phyloP scores from a whole-genome alignment of 2,329 filamentous ascomycete species.

The Pezicula radicicola region DNA sequence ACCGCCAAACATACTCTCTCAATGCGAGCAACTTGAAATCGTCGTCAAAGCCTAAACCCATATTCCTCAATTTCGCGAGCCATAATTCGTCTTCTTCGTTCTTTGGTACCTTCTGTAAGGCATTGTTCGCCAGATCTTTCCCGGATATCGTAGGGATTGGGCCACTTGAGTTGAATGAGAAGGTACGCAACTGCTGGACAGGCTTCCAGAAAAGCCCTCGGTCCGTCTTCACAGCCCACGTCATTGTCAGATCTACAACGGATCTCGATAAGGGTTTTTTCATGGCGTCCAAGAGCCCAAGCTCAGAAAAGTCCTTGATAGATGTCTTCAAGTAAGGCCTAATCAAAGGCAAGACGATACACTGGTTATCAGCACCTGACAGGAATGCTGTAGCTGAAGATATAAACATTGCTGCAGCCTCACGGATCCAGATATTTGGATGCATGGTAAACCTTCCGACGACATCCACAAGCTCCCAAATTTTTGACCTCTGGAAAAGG shows the following conservation, averaged over 20 bases:
- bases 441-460: slow-evolving; percentile 86
- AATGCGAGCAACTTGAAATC: slow-evolving; percentile 86
- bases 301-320: slow-evolving; percentile 67
- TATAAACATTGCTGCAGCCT: slow-evolving; percentile 82
- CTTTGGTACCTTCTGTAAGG: slow-evolving; percentile 62
- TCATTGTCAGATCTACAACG: slow-evolving; percentile 80
- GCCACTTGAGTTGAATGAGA: slow-evolving; percentile 60
- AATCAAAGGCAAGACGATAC: slow-evolving; percentile 78
- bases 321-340: slow-evolving; percentile 77
- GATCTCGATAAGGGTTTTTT: slow-evolving; percentile 77
- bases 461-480: slow-evolving; percentile 84
- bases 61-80: slow-evolving; percentile 79
- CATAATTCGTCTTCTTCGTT: slow-evolving; percentile 95
- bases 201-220: slow-evolving; percentile 86
- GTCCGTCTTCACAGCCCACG: slow-evolving; percentile 81
- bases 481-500: slow-evolving; percentile 77
- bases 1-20: slow-evolving; percentile 86
- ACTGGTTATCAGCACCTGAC: slow-evolving; percentile 76
- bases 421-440: slow-evolving; percentile 91
- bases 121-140: slow-evolving; percentile 52
- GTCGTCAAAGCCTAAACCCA: slow-evolving; percentile 79
- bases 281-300: slow-evolving; percentile 74
- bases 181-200: slow-evolving; percentile 65
- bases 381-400: slow-evolving; percentile 73
- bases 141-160: slow-evolving; percentile 51